Base-by-base conservation (phyloP, 176 grass and related monocot genomes). In the Aegilops bicornis region DNA sequence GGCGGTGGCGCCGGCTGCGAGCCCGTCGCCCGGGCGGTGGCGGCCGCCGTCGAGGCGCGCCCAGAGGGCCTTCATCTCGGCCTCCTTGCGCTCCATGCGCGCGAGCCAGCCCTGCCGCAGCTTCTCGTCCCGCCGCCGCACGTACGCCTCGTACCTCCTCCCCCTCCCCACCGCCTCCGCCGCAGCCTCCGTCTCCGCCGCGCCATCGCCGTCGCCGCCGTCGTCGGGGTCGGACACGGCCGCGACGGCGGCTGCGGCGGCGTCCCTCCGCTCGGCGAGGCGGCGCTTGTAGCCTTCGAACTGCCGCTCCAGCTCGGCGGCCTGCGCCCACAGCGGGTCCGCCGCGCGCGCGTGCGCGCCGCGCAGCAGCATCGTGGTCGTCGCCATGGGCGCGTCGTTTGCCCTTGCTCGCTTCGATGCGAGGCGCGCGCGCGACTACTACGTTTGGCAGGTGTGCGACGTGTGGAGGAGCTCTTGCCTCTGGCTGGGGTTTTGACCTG, bases 61-160 rank as follows among this genome's bases (percentile, higher is more conserved):
- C 93, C 91, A 91, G 83, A 93, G 87, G 4, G 70, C 91, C 76
- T 80, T 78, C 77, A 95, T 64, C 88, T 95, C 83, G 47, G 82
- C 88, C 69, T 85, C 91, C 83, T 93, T 95, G 63, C 64, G 73
- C 80, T 91, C 91, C 88, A 89, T 91, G 61, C 86, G 79, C 42
- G 71, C 75, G 75, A 77, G 91, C 88, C 79, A 91, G 16, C 87
- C 90, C 23, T 91, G 85, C 2, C 86, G 84, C 68, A 93, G 81
- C 87, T 85, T 90, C 88, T 89, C 91, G 82, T 95, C 91, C 76
- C 93, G 48, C 82, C 67, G 56, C 83, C 79, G 65, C 80, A 86
- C 81, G 83, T 95, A 95, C 27, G 78, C 80, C 36, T 90, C 86
- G 82, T 92, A 90, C 40, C 83, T 69, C 86, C 66, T 75, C 5